Evolutionary conservation across 441 rosid genomes (phyloP), one percentile per base, ranked within the genome.

Genomic region (Populus hybrid): DNA sequence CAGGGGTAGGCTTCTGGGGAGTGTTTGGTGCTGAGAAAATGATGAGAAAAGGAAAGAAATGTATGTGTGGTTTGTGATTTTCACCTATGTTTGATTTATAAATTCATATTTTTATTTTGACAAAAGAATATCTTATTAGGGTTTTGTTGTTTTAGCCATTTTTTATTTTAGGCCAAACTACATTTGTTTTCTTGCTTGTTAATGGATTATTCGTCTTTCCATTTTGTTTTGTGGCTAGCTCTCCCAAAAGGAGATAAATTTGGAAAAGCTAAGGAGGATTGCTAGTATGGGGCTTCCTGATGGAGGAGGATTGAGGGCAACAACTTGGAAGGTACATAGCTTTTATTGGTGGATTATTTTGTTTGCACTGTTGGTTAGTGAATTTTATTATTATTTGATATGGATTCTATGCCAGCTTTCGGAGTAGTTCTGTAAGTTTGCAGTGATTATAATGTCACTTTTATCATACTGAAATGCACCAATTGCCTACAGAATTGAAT

Each of bases 321-420:
- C 89, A 18, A 76, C 81, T 75, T 91, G 95, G 95, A 91, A 90
- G 91, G 95, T 91, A 16, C 61, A 53, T 53, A 77, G 77, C 26
- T 40, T 24, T 75, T 63, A n/a, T 61, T 69, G 61, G 12, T 66
- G 24, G 16, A 2, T 20, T 28, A 16, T 74, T n/a, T 63, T 46
- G 11, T 67, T 35, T 78, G 32, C 28, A 40, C 20, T 7, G 7
- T 26, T 77, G 67, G 9, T 26, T 18, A 20, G n/a, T 38, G 77
- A 21, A 68, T 24, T 30, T 20, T 16, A 34, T 28, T 50, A 42
- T 14, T 14, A 5, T 63, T 73, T 76, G 61, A 53, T 18, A 6
- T 18, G 61, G 61, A 6, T 53, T 16, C 61, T 53, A 18, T 53
- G 61, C 61, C 61, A 2, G 61, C 50, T 8, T 18, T 53, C 2